phyloP scores from a whole-genome alignment of 805 yeast genomes.

The Starmera amethionina region DNA sequence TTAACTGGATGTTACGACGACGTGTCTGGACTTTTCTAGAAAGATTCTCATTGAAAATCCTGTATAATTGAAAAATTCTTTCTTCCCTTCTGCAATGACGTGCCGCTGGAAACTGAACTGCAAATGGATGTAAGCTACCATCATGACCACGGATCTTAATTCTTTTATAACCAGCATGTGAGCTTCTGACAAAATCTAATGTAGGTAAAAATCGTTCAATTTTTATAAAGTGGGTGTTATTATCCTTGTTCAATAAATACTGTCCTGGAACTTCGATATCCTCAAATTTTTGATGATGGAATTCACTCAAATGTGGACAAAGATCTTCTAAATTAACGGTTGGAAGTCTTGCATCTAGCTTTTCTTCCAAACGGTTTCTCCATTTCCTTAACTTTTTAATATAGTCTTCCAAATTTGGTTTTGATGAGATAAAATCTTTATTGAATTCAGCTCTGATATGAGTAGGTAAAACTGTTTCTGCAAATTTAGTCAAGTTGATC shows the following conservation, averaged over 20 bases:
- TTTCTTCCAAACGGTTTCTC: constrained; percentile 89
- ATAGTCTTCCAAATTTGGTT: constrained; percentile 84
- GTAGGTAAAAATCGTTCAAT: constrained; percentile 88
- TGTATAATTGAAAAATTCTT: constrained; percentile 81
- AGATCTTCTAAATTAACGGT: constrained; percentile 78
- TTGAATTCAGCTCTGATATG: constrained; percentile 86
- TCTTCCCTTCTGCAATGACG: constrained; percentile 97
- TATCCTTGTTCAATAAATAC: constrained; percentile 80
- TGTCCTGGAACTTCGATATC: constrained; percentile 98
- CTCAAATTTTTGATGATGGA: constrained; percentile 97
- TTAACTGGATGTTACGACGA: constrained; percentile 73
- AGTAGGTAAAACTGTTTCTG: constrained; percentile 86
- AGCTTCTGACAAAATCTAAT: constrained; percentile 80
- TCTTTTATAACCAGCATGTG: constrained; percentile 83
- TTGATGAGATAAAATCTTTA: constrained; percentile 76
- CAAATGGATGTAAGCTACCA: constrained; percentile 85
- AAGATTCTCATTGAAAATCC: constrained; percentile 77
- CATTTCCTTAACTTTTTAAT: constrained; percentile 77
- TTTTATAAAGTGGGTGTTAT: constrained; percentile 82
- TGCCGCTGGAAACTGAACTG: constrained; percentile 96
- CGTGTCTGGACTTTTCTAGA: constrained; percentile 80
- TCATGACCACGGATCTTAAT: constrained; percentile 88
- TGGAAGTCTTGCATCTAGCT: constrained; percentile 74
- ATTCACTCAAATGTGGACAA: constrained; percentile 92
- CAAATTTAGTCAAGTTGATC: constrained; percentile 76